Percentiles rank a stretch among this genome's conserved stretches.
phyloP scores from a whole-genome alignment of 139 green algal genomes.

The Micromonas pusilla region DNA sequence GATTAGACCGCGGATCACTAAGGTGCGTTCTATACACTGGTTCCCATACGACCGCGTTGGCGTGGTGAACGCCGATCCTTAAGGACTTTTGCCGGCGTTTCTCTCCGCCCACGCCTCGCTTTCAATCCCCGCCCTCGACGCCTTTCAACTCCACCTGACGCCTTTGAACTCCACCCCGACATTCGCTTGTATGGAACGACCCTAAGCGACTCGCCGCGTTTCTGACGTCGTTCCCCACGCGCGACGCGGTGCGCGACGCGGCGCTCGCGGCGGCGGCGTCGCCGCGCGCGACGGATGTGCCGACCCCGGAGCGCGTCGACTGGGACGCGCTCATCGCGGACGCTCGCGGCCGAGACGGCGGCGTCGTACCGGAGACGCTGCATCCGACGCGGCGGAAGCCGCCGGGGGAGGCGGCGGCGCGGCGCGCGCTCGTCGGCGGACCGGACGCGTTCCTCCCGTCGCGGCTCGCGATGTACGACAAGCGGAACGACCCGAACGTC shows the following conservation, averaged over 20 bases:
- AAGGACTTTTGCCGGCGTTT: no score
- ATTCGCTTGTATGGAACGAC: no score
- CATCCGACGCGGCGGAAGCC: not conserved
- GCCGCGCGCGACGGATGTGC: not conserved
- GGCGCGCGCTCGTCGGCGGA: slow-evolving; percentile 14
- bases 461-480: slow-evolving; percentile 65
- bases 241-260: not conserved
- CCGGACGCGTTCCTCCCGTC: slow-evolving; percentile 66
- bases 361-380: slow-evolving; percentile 9
- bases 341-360: slow-evolving; percentile 39
- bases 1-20: slow-evolving; percentile 82
- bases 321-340: slow-evolving; percentile 72
- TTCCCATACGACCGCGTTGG: no score
- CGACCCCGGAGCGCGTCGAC: slow-evolving; percentile 43
- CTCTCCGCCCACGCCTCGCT: no score
- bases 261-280: not conserved
- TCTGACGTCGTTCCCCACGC: slow-evolving; percentile 41
- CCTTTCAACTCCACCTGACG: no score
- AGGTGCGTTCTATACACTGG: no score
- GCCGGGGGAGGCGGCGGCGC: not conserved
- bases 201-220: slow-evolving; percentile 76
- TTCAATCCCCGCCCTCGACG: no score
- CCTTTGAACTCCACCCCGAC: no score
- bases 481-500: slow-evolving; percentile 77
- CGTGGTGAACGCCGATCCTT: no score